Conservation (phyloP, 179 eudicot species). For the Nepenthes alata region DNA sequence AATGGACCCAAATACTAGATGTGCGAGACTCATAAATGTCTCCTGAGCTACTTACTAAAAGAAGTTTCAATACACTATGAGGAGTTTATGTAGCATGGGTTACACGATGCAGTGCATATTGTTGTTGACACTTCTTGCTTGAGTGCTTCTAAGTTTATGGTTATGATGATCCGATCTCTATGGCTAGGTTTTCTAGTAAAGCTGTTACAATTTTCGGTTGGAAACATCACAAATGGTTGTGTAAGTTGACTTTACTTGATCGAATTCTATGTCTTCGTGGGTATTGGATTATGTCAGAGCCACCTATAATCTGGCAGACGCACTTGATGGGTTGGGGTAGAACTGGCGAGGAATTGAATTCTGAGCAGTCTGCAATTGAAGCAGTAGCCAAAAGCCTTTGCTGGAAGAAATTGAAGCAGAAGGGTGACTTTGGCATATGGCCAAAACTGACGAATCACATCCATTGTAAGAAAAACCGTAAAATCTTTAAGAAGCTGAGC, state of each 20-base stretch:
- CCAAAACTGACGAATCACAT: conserved; percentile 70
- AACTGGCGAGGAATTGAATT: conserved; percentile 35
- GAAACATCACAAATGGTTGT: too few species aligned
- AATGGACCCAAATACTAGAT: conserved; percentile 48
- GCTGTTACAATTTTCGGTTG: too few species aligned
- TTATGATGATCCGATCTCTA: too few species aligned
- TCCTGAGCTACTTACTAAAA: conserved; percentile 9
- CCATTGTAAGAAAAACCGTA: conserved; percentile 47
- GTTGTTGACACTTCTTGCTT: too few species aligned
- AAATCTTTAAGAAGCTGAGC: conserved; percentile 29
- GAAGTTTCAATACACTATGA: too few species aligned
- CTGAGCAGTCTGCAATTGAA: conserved; percentile 56
- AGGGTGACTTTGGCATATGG: conserved; percentile 64
- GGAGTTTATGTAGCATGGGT: too few species aligned
- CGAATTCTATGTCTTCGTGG: conserved; percentile 75
- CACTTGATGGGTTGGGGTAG: conserved; percentile 67
- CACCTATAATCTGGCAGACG: conserved; percentile 71
- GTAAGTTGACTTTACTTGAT: conserved; percentile 20
- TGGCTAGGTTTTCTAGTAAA: too few species aligned
- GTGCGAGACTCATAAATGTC: conserved; percentile 61
- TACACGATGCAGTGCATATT: too few species aligned
- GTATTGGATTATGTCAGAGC: conserved; percentile 81
- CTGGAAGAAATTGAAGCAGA: conserved; percentile 64
- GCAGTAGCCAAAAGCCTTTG: conserved; percentile 54
- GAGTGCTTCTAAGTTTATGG: too few species aligned